Evolutionary conservation across 179 eudicot species (phyloP).

Genomic region (Amaranthus tricolor): DNA sequence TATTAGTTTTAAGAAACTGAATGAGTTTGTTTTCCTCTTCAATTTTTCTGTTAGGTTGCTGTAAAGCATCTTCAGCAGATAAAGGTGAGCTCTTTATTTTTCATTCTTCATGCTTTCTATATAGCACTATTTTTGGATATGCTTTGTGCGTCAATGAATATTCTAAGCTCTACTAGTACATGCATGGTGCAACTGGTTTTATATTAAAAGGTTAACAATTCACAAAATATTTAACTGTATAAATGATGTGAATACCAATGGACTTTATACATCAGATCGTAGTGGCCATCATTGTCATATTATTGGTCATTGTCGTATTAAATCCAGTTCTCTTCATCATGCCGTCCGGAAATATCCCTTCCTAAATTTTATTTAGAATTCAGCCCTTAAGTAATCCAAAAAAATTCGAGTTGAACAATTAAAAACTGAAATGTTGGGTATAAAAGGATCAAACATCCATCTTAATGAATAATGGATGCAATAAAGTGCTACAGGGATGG

Average conservation of each 20-base stretch:
- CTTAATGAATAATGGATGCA: background rate
- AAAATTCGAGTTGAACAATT: background rate
- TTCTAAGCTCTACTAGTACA: background rate
- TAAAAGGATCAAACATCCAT: background rate
- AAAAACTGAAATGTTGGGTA: background rate
- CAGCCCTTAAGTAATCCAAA: background rate
- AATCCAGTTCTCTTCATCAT: background rate
- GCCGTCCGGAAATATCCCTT: background rate
- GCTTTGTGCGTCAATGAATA: background rate
- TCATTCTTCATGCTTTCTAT: conserved; percentile 16
- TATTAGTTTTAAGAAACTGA: background rate
- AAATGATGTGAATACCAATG: background rate
- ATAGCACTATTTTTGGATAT: conserved; percentile 7
- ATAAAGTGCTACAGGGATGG: background rate
- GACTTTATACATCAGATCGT: background rate
- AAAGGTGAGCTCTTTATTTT: conserved; percentile 47
- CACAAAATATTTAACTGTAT: background rate
- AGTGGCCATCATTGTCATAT: background rate
- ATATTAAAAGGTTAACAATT: background rate
- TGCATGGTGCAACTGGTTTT: background rate
- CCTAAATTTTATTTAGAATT: too few relatives aligned
- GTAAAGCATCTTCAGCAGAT: conserved; percentile 65
- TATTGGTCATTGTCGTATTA: background rate
- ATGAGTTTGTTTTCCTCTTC: conserved; percentile 4
- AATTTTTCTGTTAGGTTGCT: conserved; percentile 47